Evolutionary conservation across 1,284 basidiomycete genomes (phyloP), one percentile per base, ranked within the genome.

Genomic region (Cystobasidiaceae sp.): DNA sequence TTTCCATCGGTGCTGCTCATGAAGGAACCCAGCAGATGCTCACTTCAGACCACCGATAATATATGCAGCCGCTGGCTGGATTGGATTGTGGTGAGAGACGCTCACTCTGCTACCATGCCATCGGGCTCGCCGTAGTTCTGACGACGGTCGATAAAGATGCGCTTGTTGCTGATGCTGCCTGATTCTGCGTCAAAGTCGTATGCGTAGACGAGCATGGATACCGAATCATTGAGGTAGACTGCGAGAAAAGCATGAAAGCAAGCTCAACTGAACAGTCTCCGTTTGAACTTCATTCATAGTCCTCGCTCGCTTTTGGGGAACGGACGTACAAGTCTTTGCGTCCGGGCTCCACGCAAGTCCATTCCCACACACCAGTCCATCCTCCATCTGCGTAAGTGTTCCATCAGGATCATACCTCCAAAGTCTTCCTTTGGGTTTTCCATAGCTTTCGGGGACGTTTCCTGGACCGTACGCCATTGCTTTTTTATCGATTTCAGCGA

Each of bases 161-260:
- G 45, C 58, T 60, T 60, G 25, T 60, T 60, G 23, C 32, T 50
- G 45, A 60, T 60, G 23, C 44, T 60, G 21, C 45, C 58, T 25
- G 58, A 49, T 23, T 60, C 58, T 30, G 46, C 58, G 28, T 60
- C 58, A 27, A 60, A 60, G 34, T 60, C 58, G 25, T 60, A 60
- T 21, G 58, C 58, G 25, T 60, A 60, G 9, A 60, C 27, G 25
- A 60, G 23, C 46, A 49, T 50, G 28, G 46, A 30, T 46, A 50
- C 44, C 5, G 58, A 60, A 27, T 60, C 58, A 19, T 60, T 60
- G n/a, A 60, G 43, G 45, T 60, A 60, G 46, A 60, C 58, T 60
- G 19, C 4, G n/a, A n/a, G 2, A 28, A n/a, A n/a, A n/a, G n/a
- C n/a, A n/a, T n/a, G n/a, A n/a, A 25, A 4, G 25, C 13, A 27